Evolutionary conservation across 345 rosid species (phyloP).

Genomic region (Syzygium jambos): DNA sequence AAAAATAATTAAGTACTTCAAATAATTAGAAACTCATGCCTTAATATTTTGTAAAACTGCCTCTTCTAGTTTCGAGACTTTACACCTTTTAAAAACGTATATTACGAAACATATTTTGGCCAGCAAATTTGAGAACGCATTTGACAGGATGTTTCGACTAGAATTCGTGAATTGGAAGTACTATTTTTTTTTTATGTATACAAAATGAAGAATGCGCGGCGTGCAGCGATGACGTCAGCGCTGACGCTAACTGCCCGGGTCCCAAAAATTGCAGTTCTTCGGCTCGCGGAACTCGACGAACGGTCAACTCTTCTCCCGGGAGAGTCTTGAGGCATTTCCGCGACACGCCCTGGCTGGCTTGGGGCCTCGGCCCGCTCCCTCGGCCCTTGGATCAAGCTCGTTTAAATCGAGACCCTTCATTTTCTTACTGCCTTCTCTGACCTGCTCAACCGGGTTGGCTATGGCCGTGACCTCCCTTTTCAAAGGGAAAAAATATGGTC

Average conservation of each 20-base stretch:
- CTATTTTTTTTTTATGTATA: neutral
- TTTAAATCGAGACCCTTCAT: neutral
- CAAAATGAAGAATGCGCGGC: neutral
- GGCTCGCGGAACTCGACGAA: fast-evolving
- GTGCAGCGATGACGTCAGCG: neutral
- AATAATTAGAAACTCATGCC: too few relatives aligned
- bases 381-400: neutral
- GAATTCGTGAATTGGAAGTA: neutral
- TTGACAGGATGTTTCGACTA: neutral
- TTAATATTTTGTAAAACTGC: neutral
- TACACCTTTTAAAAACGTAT: fast-evolving
- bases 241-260: neutral
- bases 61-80: neutral
- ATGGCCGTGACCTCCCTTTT: neutral
- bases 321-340: neutral
- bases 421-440: neutral
- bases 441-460: neutral
- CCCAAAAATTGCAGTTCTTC: neutral
- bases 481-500: neutral
- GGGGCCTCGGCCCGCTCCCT: neutral
- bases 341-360: too few relatives aligned
- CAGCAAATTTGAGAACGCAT: neutral
- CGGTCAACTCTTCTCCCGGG: neutral
- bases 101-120: neutral
- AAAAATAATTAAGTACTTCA: neutral